phyloP scores from a whole-genome alignment of 495 filamentous ascomycete species.

The Talaromyces trachyspermus region DNA sequence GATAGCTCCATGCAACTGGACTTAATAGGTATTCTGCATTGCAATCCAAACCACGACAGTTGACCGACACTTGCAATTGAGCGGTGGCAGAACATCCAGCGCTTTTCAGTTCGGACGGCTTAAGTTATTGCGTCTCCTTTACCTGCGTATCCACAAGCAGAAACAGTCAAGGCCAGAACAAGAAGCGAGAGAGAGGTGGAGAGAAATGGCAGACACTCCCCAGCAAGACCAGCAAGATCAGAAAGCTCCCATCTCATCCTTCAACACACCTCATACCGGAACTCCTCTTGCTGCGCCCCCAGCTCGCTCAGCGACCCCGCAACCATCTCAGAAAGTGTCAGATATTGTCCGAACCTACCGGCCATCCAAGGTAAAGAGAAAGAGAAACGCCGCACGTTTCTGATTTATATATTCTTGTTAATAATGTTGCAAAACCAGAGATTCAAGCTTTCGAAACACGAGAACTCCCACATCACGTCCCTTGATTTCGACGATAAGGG shows the following conservation, averaged over 20 bases:
- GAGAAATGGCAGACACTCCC: slow-evolving; percentile 8
- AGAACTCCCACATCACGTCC: slow-evolving; percentile 49
- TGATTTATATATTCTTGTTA: too few species aligned
- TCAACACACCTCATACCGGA: slow-evolving; percentile 8
- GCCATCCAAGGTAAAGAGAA: slow-evolving; percentile 36
- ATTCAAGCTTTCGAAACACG: slow-evolving; percentile 34
- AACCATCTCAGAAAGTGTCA: slow-evolving; percentile 33
- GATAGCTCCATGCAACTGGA: too few species aligned
- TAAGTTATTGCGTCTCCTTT: too few species aligned
- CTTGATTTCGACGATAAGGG: slow-evolving; percentile 95
- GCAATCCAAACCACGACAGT: too few species aligned
- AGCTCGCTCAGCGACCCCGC: slow-evolving; percentile 17
- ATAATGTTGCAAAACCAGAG: too few species aligned
- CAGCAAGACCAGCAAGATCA: slow-evolving; percentile 8
- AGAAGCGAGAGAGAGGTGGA: not conserved
- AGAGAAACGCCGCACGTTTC: too few species aligned
- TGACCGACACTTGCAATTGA: too few species aligned
- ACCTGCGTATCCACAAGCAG: too few species aligned
- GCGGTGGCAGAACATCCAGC: too few species aligned
- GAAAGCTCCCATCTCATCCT: slow-evolving; percentile 1
- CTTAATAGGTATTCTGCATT: too few species aligned
- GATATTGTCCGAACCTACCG: slow-evolving; percentile 41
- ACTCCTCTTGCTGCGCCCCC: slow-evolving; percentile 18
- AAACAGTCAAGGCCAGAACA: not conserved
- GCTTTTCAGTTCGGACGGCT: too few species aligned